phyloP scores from a whole-genome alignment of 371 early-diverging fungal genomes.

The Saksenaea vasiformis region DNA sequence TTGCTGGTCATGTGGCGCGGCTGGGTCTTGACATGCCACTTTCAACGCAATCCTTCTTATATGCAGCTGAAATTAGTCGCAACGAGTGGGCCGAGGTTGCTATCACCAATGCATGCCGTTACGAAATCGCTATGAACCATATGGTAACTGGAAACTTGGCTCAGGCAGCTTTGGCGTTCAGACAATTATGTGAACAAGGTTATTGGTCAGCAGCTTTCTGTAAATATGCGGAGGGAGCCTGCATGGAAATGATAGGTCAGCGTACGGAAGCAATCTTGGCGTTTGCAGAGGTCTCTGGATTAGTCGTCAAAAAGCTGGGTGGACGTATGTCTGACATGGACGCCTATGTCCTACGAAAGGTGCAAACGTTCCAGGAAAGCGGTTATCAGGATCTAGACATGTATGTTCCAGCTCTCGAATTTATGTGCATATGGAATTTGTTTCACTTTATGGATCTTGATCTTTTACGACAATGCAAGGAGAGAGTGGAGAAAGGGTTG shows the following conservation, averaged over 20 bases:
- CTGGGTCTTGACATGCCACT: constrained; percentile 45
- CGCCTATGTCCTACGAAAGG: constrained; percentile 57
- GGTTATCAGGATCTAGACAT: constrained; percentile 53
- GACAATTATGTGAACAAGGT: constrained; percentile 46
- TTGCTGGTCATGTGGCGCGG: constrained; percentile 55
- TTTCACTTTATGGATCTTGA: constrained; percentile 46
- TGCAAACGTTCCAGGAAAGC: constrained; percentile 48
- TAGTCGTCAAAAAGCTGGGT: constrained; percentile 56
- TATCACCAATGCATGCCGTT: constrained; percentile 50
- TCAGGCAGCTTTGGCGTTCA: constrained; percentile 50
- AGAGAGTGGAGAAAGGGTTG: constrained; percentile 35
- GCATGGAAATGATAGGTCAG: constrained; percentile 47
- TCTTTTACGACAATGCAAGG: constrained; percentile 28
- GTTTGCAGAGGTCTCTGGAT: constrained; percentile 48
- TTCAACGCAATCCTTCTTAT: constrained; percentile 55
- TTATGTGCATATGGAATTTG: constrained; percentile 60
- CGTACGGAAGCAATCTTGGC: constrained; percentile 49
- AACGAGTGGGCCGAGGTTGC: constrained; percentile 52
- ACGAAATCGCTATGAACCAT: constrained; percentile 61
- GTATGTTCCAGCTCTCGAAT: constrained; percentile 56
- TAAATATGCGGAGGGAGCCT: constrained; percentile 57
- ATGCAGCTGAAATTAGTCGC: constrained; percentile 41
- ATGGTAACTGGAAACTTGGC: constrained; percentile 57
- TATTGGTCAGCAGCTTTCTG: constrained; percentile 67
- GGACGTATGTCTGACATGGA: constrained; percentile 58